A percentile compares a stretch with the other conserved stretches of the same genome.
These are phyloP conservation scores for Oxyria digyna DNA, from an alignment of 148 eudicot genomes.

Conservation along the genomic window DNA sequence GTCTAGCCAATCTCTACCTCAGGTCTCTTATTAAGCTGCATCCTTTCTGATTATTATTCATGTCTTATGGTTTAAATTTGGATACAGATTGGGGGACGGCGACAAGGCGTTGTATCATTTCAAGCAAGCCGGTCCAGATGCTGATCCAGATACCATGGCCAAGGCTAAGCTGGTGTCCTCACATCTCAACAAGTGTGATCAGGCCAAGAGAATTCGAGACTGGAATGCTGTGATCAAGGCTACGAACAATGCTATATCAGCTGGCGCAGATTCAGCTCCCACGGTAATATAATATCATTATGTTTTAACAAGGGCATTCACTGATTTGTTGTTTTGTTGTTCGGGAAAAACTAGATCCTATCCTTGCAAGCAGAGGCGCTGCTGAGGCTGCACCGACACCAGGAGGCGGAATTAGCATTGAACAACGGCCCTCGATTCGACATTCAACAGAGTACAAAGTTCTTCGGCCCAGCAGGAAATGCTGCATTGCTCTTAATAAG, in stretches of 20 bases:
- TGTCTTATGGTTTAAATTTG: background rate
- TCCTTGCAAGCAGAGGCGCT: constrained; percentile 84
- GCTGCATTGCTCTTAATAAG: constrained; percentile 49
- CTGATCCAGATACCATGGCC: constrained; percentile 64
- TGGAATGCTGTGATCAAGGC: constrained; percentile 69
- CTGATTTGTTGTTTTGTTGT: background rate
- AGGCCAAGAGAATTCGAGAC: constrained; percentile 62
- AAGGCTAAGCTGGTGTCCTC: constrained; percentile 41
- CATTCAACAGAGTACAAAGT: constrained; percentile 46
- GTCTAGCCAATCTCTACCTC: constrained; percentile 70
- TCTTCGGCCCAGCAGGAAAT: constrained; percentile 56
- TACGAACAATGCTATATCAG: constrained; percentile 42
- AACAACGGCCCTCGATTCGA: constrained; percentile 52
- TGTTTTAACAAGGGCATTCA: background rate
- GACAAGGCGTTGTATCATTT: constrained; percentile 68
- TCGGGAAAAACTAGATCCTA: constrained; percentile 29
- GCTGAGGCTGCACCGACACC: constrained; percentile 54
- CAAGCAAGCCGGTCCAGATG: constrained; percentile 73
- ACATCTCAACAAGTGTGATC: constrained; percentile 63
- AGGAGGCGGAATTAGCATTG: constrained; percentile 65
- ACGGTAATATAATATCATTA: constrained; percentile 30
- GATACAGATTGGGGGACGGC: constrained; percentile 81
- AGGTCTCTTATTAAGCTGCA: constrained; percentile 48
- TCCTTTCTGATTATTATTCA: too few relatives aligned
- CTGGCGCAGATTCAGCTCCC: constrained; percentile 84